A percentile compares a stretch with the other conserved stretches of the same genome.
Conservation (phyloP, 2,329 filamentous ascomycete genomes). For the Thielaviopsis cerberus region DNA sequence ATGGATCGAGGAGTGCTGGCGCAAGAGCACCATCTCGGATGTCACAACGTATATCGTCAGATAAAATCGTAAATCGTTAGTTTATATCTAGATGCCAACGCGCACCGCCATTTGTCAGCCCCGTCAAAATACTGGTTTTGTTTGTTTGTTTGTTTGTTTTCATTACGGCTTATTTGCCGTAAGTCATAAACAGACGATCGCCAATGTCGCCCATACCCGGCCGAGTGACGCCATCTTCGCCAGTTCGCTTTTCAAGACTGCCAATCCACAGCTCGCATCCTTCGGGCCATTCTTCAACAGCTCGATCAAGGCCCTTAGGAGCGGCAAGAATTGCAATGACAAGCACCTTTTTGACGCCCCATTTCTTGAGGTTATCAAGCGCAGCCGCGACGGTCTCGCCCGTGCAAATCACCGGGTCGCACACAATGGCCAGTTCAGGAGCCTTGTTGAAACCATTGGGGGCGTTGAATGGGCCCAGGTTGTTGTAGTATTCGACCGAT, state of each 20-base stretch:
- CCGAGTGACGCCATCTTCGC: slow-evolving; percentile 66
- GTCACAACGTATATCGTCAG: slow-evolving; percentile 43
- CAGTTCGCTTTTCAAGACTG: slow-evolving; percentile 54
- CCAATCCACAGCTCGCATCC: slow-evolving; percentile 67
- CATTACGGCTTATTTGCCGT: slow-evolving; percentile 48
- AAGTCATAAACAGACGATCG: slow-evolving; percentile 70
- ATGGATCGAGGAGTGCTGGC: slow-evolving; percentile 73
- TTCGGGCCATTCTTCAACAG: slow-evolving; percentile 59
- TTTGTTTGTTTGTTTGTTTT: not conserved
- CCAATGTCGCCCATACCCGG: slow-evolving; percentile 81
- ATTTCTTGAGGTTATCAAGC: slow-evolving; percentile 70
- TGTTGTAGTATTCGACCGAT: slow-evolving; percentile 96
- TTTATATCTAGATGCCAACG: not conserved
- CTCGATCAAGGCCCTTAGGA: slow-evolving; percentile 47
- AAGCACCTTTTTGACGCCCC: slow-evolving; percentile 70
- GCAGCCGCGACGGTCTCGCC: slow-evolving; percentile 77
- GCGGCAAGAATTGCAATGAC: slow-evolving; percentile 61
- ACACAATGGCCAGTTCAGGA: slow-evolving; percentile 50
- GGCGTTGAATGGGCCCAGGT: slow-evolving; percentile 53
- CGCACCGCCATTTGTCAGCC: not conserved
- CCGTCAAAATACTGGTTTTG: not conserved
- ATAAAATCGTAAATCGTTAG: slow-evolving; percentile 7
- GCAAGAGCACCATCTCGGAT: slow-evolving; percentile 57
- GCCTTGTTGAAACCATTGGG: slow-evolving; percentile 52
- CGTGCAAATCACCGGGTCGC: slow-evolving; percentile 86